These are phyloP conservation scores for Sporothrix curviconia DNA, from an alignment of 2,329 filamentous ascomycete species.

Conservation along the genomic window DNA sequence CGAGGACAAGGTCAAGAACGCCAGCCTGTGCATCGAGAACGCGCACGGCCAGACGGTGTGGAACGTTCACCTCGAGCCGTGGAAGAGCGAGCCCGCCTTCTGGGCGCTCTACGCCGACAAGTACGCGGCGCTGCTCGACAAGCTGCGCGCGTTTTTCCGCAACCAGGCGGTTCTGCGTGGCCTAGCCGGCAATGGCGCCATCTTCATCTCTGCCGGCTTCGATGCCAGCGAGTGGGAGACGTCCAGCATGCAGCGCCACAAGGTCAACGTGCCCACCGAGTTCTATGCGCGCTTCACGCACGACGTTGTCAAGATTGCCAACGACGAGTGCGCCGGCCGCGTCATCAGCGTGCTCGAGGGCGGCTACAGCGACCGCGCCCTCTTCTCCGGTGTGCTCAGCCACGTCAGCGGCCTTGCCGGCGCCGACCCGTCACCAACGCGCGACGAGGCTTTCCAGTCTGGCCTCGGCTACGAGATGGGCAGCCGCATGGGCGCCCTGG, in stretches of 20 bases:
- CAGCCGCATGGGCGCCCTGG: background rate
- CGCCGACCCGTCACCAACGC: conserved; percentile 34
- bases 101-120: conserved; percentile 79
- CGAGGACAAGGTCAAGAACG: conserved; percentile 76
- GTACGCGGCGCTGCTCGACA: conserved; percentile 71
- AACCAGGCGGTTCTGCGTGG: conserved; percentile 55
- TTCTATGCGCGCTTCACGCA: conserved; percentile 90
- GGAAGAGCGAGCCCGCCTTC: conserved; percentile 77
- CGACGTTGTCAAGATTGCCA: conserved; percentile 75
- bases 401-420: conserved; percentile 78
- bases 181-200: conserved; percentile 45
- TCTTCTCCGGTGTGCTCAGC: conserved; percentile 82
- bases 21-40: conserved; percentile 88
- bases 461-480: conserved; percentile 55
- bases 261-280: conserved; percentile 90
- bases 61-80: conserved; percentile 90
- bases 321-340: conserved; percentile 68
- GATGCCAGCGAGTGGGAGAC: conserved; percentile 96
- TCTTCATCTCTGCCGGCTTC: conserved; percentile 94
- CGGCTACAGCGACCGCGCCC: conserved; percentile 87
- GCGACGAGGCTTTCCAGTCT: conserved; percentile 29
- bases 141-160: conserved; percentile 70
- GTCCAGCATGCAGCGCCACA: conserved; percentile 87
- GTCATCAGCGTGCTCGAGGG: conserved; percentile 92
- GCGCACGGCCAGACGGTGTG: conserved; percentile 91